Conservation (phyloP, 345 rosid genomes). For the Hibiscus mutabilis region DNA sequence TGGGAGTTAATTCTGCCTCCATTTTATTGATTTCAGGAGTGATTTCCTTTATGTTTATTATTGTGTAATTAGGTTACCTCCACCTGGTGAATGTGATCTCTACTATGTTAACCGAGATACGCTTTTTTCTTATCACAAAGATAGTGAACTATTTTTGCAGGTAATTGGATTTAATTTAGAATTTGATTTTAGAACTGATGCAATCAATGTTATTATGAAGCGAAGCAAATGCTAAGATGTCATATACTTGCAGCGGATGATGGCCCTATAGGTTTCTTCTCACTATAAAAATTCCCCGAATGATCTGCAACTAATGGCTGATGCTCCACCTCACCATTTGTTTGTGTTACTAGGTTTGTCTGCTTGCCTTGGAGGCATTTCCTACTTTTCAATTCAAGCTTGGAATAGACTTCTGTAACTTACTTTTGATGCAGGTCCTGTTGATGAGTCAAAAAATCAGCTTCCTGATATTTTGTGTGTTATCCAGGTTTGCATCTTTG, state of each 20-base stretch:
- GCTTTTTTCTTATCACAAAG: conserved; percentile 90
- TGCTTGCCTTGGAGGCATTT: conserved; percentile 4
- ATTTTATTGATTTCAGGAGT: not conserved
- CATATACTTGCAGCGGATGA: conserved; percentile 69
- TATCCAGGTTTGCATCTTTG: conserved; percentile 58
- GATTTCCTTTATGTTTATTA: conserved; percentile 3
- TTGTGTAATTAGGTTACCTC: conserved; percentile 57
- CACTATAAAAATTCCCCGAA: conserved; percentile 98
- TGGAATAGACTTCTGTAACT: conserved; percentile 10
- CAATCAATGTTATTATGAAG: conserved; percentile 4
- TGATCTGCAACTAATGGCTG: conserved; percentile 92
- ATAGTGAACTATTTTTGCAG: conserved; percentile 82
- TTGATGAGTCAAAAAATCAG: conserved; percentile 77
- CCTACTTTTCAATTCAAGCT: conserved; percentile 6
- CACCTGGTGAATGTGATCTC: conserved; percentile 75
- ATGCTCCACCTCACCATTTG: conserved; percentile 99
- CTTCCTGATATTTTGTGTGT: conserved; percentile 96
- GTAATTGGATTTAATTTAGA: conserved; percentile 24
- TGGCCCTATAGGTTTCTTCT: conserved; percentile 92
- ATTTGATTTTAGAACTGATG: not conserved
- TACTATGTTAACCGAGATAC: conserved; percentile 91
- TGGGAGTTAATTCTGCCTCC: conserved; percentile 3
- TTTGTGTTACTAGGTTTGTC: conserved; percentile 80
- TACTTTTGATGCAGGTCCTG: conserved; percentile 58
- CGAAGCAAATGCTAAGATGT: conserved; percentile 20